Evolutionary conservation across 371 early-diverging fungal genomes (phyloP).

Genomic region (Apophysomyces sp.): DNA sequence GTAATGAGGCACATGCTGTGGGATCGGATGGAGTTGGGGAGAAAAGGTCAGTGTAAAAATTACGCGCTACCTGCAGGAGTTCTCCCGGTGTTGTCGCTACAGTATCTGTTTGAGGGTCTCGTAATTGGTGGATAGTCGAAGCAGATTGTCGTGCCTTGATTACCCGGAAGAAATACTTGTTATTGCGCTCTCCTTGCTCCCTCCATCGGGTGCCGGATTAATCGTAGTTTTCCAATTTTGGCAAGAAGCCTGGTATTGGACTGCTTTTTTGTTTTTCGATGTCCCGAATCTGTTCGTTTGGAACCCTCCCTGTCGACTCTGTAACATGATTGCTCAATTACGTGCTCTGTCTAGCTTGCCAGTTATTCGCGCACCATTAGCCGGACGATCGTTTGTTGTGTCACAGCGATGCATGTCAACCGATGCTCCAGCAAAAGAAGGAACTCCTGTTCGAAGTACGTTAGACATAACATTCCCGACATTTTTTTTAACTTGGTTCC

Average conservation of each 20-base stretch:
- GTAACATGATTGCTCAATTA: not conserved
- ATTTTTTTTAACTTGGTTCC: not conserved
- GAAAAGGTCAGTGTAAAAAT: constrained; percentile 6
- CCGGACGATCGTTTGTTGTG: not conserved
- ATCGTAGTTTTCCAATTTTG: too few species aligned
- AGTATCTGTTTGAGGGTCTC: not conserved
- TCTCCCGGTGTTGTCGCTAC: not conserved
- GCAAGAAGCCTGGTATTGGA: not conserved
- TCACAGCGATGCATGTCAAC: not conserved
- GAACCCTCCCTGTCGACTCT: not conserved
- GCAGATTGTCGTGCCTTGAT: constrained; percentile 7
- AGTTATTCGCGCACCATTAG: not conserved
- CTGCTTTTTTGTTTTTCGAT: not conserved
- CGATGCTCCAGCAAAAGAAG: not conserved
- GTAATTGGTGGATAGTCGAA: constrained; percentile 13
- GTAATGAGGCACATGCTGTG: too few species aligned
- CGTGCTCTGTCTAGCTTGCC: not conserved
- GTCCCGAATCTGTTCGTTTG: not conserved
- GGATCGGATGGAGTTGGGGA: not conserved
- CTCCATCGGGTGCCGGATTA: constrained; percentile 27
- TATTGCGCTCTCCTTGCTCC: constrained; percentile 29
- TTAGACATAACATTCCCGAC: not conserved
- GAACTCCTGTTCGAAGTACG: not conserved
- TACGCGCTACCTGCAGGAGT: not conserved
- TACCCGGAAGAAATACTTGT: constrained; percentile 21